Conservation (phyloP, 139 green algal species). For the Ettlia oleoabundans region DNA sequence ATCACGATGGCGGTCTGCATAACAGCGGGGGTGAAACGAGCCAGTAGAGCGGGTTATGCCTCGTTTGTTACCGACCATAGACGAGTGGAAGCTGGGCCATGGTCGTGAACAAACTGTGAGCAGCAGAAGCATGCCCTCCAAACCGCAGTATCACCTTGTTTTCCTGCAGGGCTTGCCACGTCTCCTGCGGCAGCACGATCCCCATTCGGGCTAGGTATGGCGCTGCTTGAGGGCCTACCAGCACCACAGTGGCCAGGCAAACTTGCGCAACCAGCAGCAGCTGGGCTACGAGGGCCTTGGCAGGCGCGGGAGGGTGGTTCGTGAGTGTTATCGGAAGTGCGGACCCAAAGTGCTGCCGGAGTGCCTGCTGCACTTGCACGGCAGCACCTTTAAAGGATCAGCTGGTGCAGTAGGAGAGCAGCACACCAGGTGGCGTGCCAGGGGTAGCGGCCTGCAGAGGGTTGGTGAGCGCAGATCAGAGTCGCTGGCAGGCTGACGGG, state of each 20-base stretch:
- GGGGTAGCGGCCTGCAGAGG: too few relatives aligned
- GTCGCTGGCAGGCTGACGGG: too few relatives aligned
- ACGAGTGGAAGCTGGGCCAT: too few relatives aligned
- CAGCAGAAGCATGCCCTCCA: too few relatives aligned
- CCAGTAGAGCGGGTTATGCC: too few relatives aligned
- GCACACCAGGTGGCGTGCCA: slow-evolving; percentile 31
- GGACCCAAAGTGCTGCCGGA: slow-evolving; percentile 58
- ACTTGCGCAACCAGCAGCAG: slow-evolving; percentile 51
- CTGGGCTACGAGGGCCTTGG: slow-evolving; percentile 41
- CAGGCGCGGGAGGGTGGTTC: slow-evolving; percentile 56
- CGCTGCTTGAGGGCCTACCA: slow-evolving; percentile 52
- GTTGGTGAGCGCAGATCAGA: too few relatives aligned
- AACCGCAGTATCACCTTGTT: too few relatives aligned
- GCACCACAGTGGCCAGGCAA: slow-evolving; percentile 44
- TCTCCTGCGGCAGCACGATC: slow-evolving; percentile 33
- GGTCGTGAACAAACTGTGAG: too few relatives aligned
- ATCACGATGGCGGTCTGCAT: slow-evolving; percentile 32
- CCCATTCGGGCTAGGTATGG: slow-evolving; percentile 45
- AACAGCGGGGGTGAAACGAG: too few relatives aligned
- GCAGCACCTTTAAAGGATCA: slow-evolving; percentile 79
- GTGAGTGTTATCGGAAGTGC: slow-evolving; percentile 56
- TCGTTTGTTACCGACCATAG: too few relatives aligned
- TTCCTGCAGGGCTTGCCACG: slow-evolving; percentile 38
- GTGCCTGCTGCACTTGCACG: slow-evolving; percentile 62
- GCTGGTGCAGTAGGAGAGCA: slow-evolving; percentile 67